Percentiles rank a stretch among this genome's conserved stretches.
Conservation (phyloP, 495 filamentous ascomycete species). For the Neurospora tetrasperma region DNA sequence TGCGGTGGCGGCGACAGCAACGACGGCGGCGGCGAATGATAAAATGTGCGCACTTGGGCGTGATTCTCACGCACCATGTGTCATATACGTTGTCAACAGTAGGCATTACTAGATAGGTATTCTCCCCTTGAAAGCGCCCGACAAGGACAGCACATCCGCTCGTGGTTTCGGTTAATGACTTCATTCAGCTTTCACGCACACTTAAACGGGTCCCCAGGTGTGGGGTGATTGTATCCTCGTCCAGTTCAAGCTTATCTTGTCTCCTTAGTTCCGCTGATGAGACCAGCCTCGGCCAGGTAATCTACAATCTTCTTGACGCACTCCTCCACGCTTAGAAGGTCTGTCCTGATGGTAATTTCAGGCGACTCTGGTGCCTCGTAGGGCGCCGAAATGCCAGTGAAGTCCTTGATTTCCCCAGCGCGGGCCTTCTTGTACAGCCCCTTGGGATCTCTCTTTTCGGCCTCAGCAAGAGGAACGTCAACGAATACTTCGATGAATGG, state of each 20-base stretch:
- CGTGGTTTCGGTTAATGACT: neutral
- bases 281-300: constrained; percentile 53
- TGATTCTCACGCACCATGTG: neutral
- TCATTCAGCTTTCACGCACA: neutral
- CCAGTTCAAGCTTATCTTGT: constrained; percentile 12
- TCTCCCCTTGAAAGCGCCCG: neutral
- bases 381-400: constrained; percentile 86
- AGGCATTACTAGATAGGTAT: neutral
- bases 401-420: constrained; percentile 88
- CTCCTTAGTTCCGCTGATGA: constrained; percentile 29
- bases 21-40: neutral
- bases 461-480: constrained; percentile 76
- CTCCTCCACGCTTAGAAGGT: constrained; percentile 70
- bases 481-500: constrained; percentile 91
- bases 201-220: neutral
- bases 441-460: constrained; percentile 94
- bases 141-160: neutral
- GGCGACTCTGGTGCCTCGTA: constrained; percentile 84
- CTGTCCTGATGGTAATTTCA: constrained; percentile 75
- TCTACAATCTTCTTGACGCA: constrained; percentile 72
- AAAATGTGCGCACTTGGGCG: neutral
- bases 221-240: neutral
- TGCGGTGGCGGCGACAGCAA: neutral
- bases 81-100: neutral
- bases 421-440: constrained; percentile 95